phyloP scores from a whole-genome alignment of 257 asterid species.

The Lycium barbarum region DNA sequence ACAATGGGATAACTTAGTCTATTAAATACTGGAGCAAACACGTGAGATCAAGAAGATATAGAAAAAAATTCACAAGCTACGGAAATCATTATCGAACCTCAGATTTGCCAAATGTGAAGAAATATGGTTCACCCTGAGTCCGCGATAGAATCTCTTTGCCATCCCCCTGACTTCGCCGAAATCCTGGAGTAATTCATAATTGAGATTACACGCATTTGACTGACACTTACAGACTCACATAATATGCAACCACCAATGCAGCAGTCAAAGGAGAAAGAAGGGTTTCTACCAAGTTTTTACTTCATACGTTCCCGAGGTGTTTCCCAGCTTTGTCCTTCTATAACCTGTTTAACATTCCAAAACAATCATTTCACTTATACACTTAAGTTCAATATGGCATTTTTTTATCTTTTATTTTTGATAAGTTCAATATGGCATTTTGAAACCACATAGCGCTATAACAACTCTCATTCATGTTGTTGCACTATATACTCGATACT shows the following conservation, averaged over 20 bases:
- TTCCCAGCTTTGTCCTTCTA: constrained; percentile 97
- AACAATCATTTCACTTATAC: background rate
- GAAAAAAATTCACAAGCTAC: background rate
- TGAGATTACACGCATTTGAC: background rate
- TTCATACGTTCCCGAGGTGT: constrained; percentile 95
- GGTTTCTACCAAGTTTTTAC: constrained; percentile 77
- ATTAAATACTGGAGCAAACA: constrained; percentile 5
- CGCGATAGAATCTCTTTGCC: constrained; percentile 67
- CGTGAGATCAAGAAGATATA: background rate
- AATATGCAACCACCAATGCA: constrained; percentile 5
- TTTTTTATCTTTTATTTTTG: no score
- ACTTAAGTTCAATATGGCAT: background rate
- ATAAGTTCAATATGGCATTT: no score
- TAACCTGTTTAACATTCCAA: constrained; percentile 54
- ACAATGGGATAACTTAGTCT: background rate
- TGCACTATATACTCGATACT: background rate
- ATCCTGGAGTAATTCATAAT: constrained; percentile 55
- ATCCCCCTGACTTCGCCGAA: constrained; percentile 79
- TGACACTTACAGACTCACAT: constrained; percentile 3
- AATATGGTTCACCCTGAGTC: constrained; percentile 73
- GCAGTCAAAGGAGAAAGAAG: constrained; percentile 29
- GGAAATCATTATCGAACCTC: constrained; percentile 56
- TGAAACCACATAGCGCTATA: background rate
- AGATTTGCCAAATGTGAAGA: constrained; percentile 88
- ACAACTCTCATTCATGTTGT: background rate